Conservation (phyloP, 1,139 yeast species). For the Hemisphaericaspora xylanilytica region DNA sequence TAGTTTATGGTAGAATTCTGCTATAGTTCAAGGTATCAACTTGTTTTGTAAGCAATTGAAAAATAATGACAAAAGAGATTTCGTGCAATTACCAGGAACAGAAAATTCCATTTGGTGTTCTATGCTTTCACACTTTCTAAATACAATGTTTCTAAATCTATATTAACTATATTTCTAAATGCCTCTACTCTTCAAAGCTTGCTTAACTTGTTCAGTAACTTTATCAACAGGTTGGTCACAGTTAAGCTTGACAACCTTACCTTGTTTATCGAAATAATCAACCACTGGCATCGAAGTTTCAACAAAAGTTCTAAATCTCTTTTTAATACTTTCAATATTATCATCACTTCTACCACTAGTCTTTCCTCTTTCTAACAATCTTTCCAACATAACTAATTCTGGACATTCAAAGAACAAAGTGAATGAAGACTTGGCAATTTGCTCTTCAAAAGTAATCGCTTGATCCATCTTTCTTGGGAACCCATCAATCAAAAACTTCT, state of each 20-base stretch:
- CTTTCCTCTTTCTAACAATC: slow-evolving; percentile 88
- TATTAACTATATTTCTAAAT: too few species aligned
- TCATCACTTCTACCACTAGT: slow-evolving; percentile 94
- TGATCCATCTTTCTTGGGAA: slow-evolving; percentile 99
- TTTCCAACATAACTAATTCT: slow-evolving; percentile 78
- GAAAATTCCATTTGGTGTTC: too few species aligned
- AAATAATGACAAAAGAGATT: too few species aligned
- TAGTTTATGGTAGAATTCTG: too few species aligned
- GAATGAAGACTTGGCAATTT: slow-evolving; percentile 71
- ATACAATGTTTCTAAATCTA: not conserved
- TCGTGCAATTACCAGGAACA: not conserved
- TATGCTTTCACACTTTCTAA: too few species aligned
- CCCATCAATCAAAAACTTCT: slow-evolving; percentile 81
- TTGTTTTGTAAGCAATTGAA: too few species aligned
- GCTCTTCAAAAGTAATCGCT: slow-evolving; percentile 84
- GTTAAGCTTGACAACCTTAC: slow-evolving; percentile 71
- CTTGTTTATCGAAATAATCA: slow-evolving; percentile 71
- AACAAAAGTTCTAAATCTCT: slow-evolving; percentile 80
- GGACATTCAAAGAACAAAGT: slow-evolving; percentile 94
- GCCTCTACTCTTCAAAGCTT: slow-evolving; percentile 51
- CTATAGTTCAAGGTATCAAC: too few species aligned
- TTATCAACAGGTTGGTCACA: slow-evolving; percentile 80
- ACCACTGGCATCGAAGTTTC: slow-evolving; percentile 96
- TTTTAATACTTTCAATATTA: slow-evolving; percentile 83
- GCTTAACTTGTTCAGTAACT: slow-evolving; percentile 71